phyloP scores from a whole-genome alignment of 2,329 filamentous ascomycete genomes.

The Trichoderma pleuroti region DNA sequence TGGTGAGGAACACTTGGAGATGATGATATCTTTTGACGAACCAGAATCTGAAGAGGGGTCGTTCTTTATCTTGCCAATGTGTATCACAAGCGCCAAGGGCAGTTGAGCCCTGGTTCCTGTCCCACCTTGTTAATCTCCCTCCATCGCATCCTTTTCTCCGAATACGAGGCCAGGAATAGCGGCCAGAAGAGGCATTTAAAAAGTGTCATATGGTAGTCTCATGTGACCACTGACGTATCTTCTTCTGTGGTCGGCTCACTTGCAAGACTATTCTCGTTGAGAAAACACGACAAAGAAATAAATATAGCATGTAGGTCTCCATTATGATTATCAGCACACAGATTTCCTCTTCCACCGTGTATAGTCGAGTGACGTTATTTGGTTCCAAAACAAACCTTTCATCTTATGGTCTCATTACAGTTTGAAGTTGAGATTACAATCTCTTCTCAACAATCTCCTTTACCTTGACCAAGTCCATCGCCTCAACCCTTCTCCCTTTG shows the following conservation, averaged over 20 bases:
- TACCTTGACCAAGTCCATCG: slow-evolving; percentile 45
- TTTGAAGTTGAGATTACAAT: neutral
- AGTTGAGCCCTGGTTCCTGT: neutral
- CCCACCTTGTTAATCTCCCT: neutral
- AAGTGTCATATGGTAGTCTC: neutral
- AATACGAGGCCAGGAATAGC: neutral
- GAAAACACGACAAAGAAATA: neutral
- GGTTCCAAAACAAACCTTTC: neutral
- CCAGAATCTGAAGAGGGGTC: neutral
- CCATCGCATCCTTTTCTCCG: neutral
- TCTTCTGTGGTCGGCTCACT: neutral
- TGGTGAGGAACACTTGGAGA: neutral
- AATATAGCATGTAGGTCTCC: neutral
- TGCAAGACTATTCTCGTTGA: neutral
- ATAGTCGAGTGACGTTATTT: neutral
- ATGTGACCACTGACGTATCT: neutral
- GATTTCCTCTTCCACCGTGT: neutral
- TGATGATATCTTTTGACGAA: neutral
- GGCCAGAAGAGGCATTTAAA: neutral
- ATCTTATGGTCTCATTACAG: neutral
- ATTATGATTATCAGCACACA: neutral
- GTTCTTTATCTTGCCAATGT: neutral
- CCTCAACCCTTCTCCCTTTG: slow-evolving; percentile 47
- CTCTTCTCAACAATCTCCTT: slow-evolving; percentile 45
- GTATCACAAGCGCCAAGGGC: neutral